Base-by-base conservation (phyloP, 1,139 yeast genomes). In the Kluyveromyces sp. region DNA sequence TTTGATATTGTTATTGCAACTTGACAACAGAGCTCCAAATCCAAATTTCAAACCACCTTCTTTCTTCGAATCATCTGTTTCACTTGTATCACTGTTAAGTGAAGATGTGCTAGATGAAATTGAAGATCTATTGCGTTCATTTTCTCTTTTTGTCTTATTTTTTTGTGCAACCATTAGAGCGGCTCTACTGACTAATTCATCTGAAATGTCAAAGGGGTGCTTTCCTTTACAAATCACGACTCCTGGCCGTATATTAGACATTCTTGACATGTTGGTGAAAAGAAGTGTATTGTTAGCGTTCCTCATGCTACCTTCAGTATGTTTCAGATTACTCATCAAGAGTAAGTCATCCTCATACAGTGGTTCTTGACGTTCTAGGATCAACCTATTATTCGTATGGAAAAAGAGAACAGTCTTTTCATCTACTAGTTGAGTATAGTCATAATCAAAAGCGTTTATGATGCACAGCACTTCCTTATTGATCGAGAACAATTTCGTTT, bases 121-220 rank as follows among this genome's bases (percentile, higher is more conserved):
- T 4, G n/a, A 25, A 6, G 37, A 10, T 6, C 34, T 40, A n/a
- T 26, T 34, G 15, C 21, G 8, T 27, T 41, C 43, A 4, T 21
- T 30, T 10, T 42, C 40, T 34, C 34, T 30, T 35, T 34, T 26
- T 7, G 37, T n/a, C 34, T 42, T 38, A 37, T 45, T 53, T 39
- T 48, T 50, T 39, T 50, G 53, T 6, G 57, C 56, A n/a, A 53
- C 41, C 31, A 50, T 39, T 21, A 50, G 39, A 4, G 56, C 50
- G 0, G 56, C 56, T 43, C 52, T 53, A 2, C 43, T 38, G 25
- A 54, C 57, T 50, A 57, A 47, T 37, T 56, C 60, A 48, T 60
- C 64, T 28, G 55, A 49, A 3, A 58, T 50, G 43, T 60, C 64
- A 45, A 56, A 59, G 3, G 61, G 63, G 41, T 56, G 57, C 35